Percentiles rank a stretch among this genome's conserved stretches.
phyloP scores from a whole-genome alignment of 2,329 filamentous ascomycete species.

The Podosphaera xanthii region DNA sequence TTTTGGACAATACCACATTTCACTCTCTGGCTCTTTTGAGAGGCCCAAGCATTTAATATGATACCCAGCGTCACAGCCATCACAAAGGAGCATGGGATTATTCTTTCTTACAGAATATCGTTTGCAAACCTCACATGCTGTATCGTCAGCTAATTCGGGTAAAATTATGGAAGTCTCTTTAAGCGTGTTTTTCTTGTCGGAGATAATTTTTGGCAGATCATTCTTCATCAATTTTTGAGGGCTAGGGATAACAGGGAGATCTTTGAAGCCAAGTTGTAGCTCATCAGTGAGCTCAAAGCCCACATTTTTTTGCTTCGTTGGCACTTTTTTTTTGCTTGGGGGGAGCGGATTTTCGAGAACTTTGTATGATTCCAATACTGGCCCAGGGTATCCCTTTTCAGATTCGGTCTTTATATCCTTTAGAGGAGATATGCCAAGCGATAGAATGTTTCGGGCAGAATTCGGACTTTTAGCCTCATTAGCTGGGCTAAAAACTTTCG shows the following conservation, averaged over 20 bases:
- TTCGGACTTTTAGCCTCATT: neutral
- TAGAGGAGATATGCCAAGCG: too few relatives aligned
- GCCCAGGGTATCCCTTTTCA: neutral
- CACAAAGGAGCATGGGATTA: constrained; percentile 42
- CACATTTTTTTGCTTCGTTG: constrained; percentile 26
- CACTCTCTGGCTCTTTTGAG: constrained; percentile 32
- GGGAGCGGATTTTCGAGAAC: neutral
- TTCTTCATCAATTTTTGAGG: constrained; percentile 1
- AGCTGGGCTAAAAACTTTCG: neutral
- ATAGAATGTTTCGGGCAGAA: neutral
- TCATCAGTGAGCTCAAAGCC: constrained; percentile 26
- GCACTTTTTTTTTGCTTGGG: neutral
- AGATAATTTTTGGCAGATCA: neutral
- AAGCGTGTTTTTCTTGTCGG: too few relatives aligned
- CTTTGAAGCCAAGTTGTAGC: constrained; percentile 25
- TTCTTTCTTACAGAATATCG: constrained; percentile 32
- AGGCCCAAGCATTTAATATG: constrained; percentile 39
- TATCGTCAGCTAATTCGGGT: neutral
- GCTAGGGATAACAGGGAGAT: constrained; percentile 19
- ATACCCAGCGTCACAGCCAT: constrained; percentile 37
- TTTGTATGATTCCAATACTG: neutral
- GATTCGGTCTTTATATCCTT: neutral
- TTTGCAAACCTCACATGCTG: constrained; percentile 30
- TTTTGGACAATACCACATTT: constrained; percentile 39
- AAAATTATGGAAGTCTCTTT: neutral